These are phyloP conservation scores for Forsythia viridissima DNA, from an alignment of 257 asterid genomes.

Conservation along the genomic window DNA sequence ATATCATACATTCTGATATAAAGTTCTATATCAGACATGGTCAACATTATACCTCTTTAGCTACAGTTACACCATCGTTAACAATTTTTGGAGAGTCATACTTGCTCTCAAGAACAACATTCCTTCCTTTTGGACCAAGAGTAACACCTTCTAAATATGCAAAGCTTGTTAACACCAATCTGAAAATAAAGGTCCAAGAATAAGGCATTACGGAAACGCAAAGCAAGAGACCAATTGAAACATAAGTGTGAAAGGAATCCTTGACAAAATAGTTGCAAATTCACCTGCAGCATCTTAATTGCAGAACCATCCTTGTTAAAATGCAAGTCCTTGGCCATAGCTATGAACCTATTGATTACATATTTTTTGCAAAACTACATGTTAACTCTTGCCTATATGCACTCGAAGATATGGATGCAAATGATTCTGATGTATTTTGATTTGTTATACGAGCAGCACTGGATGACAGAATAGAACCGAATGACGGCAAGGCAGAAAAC, in stretches of 20 bases:
- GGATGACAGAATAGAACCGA: constrained; percentile 23
- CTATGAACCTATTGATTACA: constrained; percentile 20
- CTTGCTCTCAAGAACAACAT: constrained; percentile 39
- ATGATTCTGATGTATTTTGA: constrained; percentile 24
- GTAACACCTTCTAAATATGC: constrained; percentile 43
- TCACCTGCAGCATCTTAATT: constrained; percentile 35
- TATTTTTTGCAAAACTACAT: constrained; percentile 26
- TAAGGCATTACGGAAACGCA: not conserved
- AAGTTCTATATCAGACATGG: not conserved
- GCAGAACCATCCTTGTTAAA: constrained; percentile 43
- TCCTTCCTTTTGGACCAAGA: constrained; percentile 42
- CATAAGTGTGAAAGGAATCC: no score
- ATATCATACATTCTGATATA: not conserved
- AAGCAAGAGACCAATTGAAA: no score
- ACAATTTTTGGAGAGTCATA: constrained; percentile 37
- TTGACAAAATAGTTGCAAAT: not conserved
- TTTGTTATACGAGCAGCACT: constrained; percentile 7
- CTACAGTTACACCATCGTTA: constrained; percentile 40
- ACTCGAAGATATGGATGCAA: constrained; percentile 29
- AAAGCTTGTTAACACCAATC: constrained; percentile 39
- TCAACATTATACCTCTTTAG: constrained; percentile 29
- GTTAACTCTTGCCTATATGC: constrained; percentile 20
- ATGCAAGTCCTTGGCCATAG: constrained; percentile 38
- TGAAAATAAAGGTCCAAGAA: constrained; percentile 7
- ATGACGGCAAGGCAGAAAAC: constrained; percentile 25